Evolutionary conservation across 2,329 filamentous ascomycete genomes (phyloP), one percentile per base, ranked within the genome.

Genomic region (Aspergillus pseudoviridinutans): DNA sequence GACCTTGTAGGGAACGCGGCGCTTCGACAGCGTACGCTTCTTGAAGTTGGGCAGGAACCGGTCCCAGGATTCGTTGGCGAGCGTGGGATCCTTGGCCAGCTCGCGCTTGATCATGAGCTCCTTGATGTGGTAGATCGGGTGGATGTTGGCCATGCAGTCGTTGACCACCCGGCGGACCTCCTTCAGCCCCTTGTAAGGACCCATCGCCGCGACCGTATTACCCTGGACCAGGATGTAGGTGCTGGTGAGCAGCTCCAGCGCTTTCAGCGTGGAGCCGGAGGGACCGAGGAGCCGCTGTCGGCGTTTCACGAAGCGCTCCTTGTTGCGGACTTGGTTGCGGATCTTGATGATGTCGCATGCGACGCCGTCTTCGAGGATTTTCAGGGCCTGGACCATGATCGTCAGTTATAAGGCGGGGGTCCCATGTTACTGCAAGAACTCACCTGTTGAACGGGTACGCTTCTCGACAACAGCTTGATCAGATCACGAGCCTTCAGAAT

Each of bases 261-360:
- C 94, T 74, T 97, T 97, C 54, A 99, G 81, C 1, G 94, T 99
- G 51, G 89, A 91, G 41, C 93, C 94, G 63, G 91, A 90, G 17
- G 93, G 92, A 0, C 94, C 94, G 25, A 99, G 81, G 58, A 99
- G 94, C 56, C 94, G 83, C 77, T 99, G 94, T 51, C 94, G 85
- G 56, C 94, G 83, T 81, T 99, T 99, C 53, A 96, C 90, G 69
- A 97, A 99, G 57, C 92, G 86, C 64, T 97, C 92, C 76, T 97
- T 97, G 76, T 93, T 97, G 61, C 90, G 84, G 28, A 97, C 91
- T 50, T 97, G 82, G 69, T 86, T 93, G 60, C 92, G 84, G 66
- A 97, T 95, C 80, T 97, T 97, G 80, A 99, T 93, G 58, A 99
- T 88, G 75, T 99, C 94, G 80, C 90, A 92, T 10, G 92, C 92